These are phyloP conservation scores for Mrakia hoshinonis DNA, from an alignment of 768 basidiomycete species.

Conservation along the genomic window DNA sequence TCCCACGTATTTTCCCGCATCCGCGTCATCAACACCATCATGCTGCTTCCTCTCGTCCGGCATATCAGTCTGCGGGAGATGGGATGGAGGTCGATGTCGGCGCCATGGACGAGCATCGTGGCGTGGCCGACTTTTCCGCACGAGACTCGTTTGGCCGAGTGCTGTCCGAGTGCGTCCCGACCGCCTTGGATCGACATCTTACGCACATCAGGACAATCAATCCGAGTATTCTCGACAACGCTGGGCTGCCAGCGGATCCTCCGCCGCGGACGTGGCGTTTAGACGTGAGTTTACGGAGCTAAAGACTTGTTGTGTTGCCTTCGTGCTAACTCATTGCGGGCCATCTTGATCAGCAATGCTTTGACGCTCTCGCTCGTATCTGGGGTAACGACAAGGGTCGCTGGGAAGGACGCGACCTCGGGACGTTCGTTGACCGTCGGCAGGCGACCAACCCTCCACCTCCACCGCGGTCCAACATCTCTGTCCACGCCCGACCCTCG, in stretches of 20 bases:
- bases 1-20: not conserved
- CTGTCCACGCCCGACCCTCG: not conserved
- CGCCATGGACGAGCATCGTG: not conserved
- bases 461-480: not conserved
- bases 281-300: constrained; percentile 11
- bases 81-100: constrained; percentile 1
- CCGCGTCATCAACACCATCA: not conserved
- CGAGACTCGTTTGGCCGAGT: not conserved
- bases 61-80: not conserved
- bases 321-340: too few species aligned
- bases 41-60: not conserved
- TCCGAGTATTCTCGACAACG: not conserved
- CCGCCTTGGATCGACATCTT: not conserved
- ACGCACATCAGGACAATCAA: not conserved
- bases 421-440: not conserved
- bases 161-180: not conserved
- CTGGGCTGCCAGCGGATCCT: constrained; percentile 1
- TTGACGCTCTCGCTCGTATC: not conserved
- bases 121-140: not conserved
- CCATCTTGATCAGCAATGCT: not conserved
- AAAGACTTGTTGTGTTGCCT: too few species aligned
- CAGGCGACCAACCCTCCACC: not conserved
- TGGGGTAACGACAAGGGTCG: constrained; percentile 5
- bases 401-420: constrained; percentile 9
- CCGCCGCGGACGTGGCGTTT: not conserved